Evolutionary conservation across 2,329 filamentous ascomycete genomes (phyloP), one percentile per base, ranked within the genome.

Genomic region (Colletotrichum simmondsii): DNA sequence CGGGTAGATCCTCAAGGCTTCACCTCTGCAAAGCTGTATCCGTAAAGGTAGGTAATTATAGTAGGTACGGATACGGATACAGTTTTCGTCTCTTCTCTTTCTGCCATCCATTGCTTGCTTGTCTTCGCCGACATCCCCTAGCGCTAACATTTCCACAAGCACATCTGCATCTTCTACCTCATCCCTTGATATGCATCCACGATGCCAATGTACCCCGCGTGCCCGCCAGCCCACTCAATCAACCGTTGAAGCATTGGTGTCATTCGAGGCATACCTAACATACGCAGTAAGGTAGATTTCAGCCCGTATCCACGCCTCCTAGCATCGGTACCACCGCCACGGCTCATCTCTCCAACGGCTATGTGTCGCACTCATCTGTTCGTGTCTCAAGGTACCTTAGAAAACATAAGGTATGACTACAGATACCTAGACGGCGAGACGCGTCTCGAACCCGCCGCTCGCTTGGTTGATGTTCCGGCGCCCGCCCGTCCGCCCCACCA

Each of bases 381-480:
- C 60, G 26, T 70, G 70, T 65, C 60, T 72, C 66, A 61, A 49
- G 68, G 53, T 49, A 46, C 32, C 32, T 35, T 35, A 3, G 54
- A 60, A 24, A 65, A 46, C 60, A 56, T 49, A 68, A 72, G 62
- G 68, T 62, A 73, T 72, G 49, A 59, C 67, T 54, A 46, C 49
- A 26, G 22, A 28, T 57, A 67, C 62, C 8, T 16, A 22, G 24
- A 66, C 68, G 57, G 68, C 71, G 62, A 73, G 71, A 72, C 62
- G 68, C 71, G 68, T 73, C 68, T 72, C 71, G 68, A 73, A 73
- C 66, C 54, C 69, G 62, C 61, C 32, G 35, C 35, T 66, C 54
- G 35, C 68, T 62, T 71, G 49, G 61, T 66, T 57, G 37, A 56
- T 61, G 66, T 26, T 49, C 62, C 68, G 71, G 60, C 66, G 65